Base-by-base conservation (phyloP, 345 rosid genomes). In the Populus simonii region DNA sequence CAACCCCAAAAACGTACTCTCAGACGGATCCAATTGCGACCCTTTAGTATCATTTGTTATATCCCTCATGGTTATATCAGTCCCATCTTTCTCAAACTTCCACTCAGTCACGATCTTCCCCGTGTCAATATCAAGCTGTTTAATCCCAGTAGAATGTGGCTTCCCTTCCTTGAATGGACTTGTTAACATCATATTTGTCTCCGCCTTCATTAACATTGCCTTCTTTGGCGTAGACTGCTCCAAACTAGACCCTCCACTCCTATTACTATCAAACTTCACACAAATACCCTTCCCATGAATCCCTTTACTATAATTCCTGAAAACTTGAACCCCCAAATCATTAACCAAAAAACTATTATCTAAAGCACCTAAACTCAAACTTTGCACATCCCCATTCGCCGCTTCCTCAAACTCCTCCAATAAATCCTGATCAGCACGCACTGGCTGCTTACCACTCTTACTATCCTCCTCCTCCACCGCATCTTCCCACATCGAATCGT, bases 161-260 rank as follows among this genome's bases (percentile, higher is more conserved):
- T 87, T 90, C 78, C 94, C 98, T 72, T 86, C 91, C 61, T 86
- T 89, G 67, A 87, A 80, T 0, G 99, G 99, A 84, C 97, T 93
- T 96, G 91, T 93, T 66, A 95, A 86, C 99, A 95, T 93, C 97
- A 93, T 92, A 80, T 92, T 95, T 1, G 97, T 95, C 88, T 95
- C 98, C 2, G 89, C 99, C 76, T 96, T 90, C 99, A 95, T 95
- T 59, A 95, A 78, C 87, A 95, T 84, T 2, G 91, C 93, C 89
- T 95, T 95, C 77, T 89, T 90, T 0, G 96, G 96, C 4, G 96
- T 90, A 0, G 87, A 83, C 51, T 85, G 77, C 38, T 76, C 80
- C 6, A 57, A 69, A 77, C 81, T 83, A 5, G 78, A 69, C 29
- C 82, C 91, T 8, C 55, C 66, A 3, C 73, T 81, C 74, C 77